Evolutionary conservation across 2,329 filamentous ascomycete species (phyloP).

Genomic region (Sporothrix sp.): DNA sequence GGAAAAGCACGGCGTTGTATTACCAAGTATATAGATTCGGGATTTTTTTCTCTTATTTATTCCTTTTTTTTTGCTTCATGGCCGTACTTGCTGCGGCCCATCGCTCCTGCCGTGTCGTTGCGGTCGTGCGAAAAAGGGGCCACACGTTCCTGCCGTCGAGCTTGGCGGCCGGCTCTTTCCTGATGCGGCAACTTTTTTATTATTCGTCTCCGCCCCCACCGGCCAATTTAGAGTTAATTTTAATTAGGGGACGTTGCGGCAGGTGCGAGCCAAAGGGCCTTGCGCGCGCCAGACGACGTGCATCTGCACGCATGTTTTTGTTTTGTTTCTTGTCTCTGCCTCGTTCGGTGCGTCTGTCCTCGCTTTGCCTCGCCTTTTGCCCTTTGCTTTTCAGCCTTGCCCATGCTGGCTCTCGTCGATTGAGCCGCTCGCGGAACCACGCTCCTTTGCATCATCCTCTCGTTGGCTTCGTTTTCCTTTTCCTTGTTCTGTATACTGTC

Average conservation of each 20-base stretch:
- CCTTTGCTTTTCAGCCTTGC: not conserved
- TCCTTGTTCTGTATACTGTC: not conserved
- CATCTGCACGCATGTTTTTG: not conserved
- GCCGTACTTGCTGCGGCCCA: too few species aligned
- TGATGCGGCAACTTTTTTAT: not conserved
- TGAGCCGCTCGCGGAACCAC: not conserved
- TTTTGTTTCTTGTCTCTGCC: not conserved
- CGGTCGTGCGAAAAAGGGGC: not conserved
- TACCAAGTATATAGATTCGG: not conserved
- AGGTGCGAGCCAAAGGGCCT: conserved; percentile 1
- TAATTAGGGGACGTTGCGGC: conserved; percentile 1
- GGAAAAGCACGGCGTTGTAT: not conserved
- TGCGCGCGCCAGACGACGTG: not conserved
- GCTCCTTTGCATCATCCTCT: not conserved
- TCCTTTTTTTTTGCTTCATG: not conserved
- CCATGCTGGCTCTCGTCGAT: not conserved
- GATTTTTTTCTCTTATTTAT: not conserved
- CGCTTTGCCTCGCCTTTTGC: not conserved
- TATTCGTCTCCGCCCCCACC: not conserved
- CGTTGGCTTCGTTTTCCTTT: not conserved
- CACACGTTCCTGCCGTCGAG: not conserved
- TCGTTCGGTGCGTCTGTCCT: not conserved
- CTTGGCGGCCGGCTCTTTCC: not conserved
- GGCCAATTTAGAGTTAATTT: conserved; percentile 3
- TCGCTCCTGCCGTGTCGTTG: not conserved